Base-by-base conservation (phyloP, 306 rosid genomes). In the Abrus pulchellus region DNA sequence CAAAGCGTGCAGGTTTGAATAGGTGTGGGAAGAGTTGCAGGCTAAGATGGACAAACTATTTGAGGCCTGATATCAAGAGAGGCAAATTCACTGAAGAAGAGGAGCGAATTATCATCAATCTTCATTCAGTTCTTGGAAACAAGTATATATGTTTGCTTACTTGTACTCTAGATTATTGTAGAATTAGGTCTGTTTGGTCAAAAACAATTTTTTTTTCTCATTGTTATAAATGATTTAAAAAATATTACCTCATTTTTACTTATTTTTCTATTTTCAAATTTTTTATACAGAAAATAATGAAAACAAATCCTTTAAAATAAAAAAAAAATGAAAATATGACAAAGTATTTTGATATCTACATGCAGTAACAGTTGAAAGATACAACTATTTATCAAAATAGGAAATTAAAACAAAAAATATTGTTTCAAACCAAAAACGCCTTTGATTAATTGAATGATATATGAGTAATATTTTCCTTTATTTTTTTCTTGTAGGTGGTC, bases 1-100 rank as follows among this genome's bases (percentile, higher is more conserved):
- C 98, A 20, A 90, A 92, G 89, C 90, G 79, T 38, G 94, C 98
- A 1, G 97, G 95, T 64, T 87, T 94, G 56, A 94, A 91, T 84
- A 77, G 98, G 79, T 94, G 98, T 57, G 98, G 98, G 0, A 94
- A 94, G 82, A 94, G 98, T 50, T 94, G 98, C 36, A 78, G 98
- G 53, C 72, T 94, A 28, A 88, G 98, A 85, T 94, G 98, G 98
- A 87, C 90, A 0, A 94, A 94, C 55, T 94, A 94, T 84, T 88
- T 94, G 9, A 84, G 94, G 77, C 97, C 98, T 36, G 97, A 94
- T 83, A 94, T 94, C 40, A 94, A 91, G 85, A 90, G 98, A 85
- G 98, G 98, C 0, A 89, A 89, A 11, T 92, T 94, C 87, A 85
- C 97, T 0, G 88, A 86, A 27, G 97, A 90, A 10, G 98, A 94